Conservation (phyloP, 2,329 filamentous ascomycete species). For the Tolypocladium tundrense region DNA sequence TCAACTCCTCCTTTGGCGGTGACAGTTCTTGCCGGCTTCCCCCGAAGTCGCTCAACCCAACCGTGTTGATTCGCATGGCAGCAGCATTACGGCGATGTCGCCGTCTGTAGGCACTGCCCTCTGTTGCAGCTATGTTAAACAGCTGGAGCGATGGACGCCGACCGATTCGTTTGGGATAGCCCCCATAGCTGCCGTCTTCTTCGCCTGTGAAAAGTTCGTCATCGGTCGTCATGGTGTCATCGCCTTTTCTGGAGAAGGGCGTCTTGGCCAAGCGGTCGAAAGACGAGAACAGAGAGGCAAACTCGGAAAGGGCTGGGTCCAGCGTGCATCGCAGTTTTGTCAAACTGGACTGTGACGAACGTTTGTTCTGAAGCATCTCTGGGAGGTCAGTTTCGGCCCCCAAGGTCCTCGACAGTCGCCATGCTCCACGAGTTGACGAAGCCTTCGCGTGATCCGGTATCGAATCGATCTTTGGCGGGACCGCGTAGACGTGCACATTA, state of each 20-base stretch:
- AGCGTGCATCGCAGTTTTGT: slow-evolving; percentile 7
- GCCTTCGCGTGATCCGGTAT: neutral
- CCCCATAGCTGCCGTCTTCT: neutral
- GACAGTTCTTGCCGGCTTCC: neutral
- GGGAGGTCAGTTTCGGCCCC: neutral
- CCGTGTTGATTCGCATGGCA: slow-evolving; percentile 10
- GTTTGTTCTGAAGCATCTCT: neutral
- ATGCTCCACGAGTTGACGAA: neutral
- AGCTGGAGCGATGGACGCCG: slow-evolving; percentile 2
- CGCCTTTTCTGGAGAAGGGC: slow-evolving; percentile 9
- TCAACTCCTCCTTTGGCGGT: slow-evolving; percentile 9
- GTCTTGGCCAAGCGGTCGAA: slow-evolving; percentile 16
- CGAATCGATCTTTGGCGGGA: neutral
- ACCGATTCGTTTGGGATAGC: neutral
- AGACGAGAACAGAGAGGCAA: slow-evolving; percentile 17
- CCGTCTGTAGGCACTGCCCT: slow-evolving; percentile 2
- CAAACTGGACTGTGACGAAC: slow-evolving; percentile 5
- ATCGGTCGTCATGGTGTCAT: neutral
- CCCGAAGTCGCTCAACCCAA: slow-evolving; percentile 3
- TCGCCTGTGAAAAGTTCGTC: neutral
- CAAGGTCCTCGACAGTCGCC: slow-evolving; percentile 3
- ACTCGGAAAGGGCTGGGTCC: slow-evolving; percentile 15
- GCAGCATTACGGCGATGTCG: slow-evolving; percentile 17
- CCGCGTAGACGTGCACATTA: neutral
- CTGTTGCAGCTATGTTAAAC: neutral